Conservation (phyloP, 148 eudicot species). For the Dianthus caryophyllus region DNA sequence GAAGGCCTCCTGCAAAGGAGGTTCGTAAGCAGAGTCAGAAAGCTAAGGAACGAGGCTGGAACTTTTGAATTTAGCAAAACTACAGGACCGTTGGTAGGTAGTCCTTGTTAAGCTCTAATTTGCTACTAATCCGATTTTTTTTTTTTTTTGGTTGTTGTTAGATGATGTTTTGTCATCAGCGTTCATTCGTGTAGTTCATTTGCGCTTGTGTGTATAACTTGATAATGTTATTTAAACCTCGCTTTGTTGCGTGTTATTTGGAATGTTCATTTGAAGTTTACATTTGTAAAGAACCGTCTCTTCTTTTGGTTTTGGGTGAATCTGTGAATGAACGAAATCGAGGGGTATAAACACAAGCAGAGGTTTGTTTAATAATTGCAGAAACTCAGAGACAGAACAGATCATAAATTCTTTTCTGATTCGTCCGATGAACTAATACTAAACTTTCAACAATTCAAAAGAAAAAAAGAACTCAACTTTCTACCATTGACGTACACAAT, state of each 20-base stretch:
- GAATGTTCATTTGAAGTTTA: background rate
- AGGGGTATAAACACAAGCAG: too few species aligned
- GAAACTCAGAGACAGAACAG: too few species aligned
- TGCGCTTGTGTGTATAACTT: conserved; percentile 14
- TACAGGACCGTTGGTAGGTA: background rate
- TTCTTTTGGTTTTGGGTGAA: too few species aligned
- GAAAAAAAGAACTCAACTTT: too few species aligned
- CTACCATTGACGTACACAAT: background rate
- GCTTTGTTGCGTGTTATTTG: background rate
- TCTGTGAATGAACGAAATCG: too few species aligned
- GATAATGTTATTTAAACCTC: background rate
- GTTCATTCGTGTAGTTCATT: background rate
- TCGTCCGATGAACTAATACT: background rate
- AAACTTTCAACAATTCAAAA: background rate
- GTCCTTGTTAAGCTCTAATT: conserved; percentile 1
- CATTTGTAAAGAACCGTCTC: too few species aligned
- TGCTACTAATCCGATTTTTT: background rate
- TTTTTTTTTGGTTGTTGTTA: background rate
- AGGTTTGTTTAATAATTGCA: too few species aligned
- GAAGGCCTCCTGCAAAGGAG: conserved; percentile 38
- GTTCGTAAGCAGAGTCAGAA: conserved; percentile 43
- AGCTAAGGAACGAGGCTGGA: conserved; percentile 89
- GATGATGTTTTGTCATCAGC: conserved; percentile 14
- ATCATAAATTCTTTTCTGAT: background rate
- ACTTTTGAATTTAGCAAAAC: conserved; percentile 33